A percentile compares a stretch with the other conserved stretches of the same genome.
Evolutionary conservation across 2,329 filamentous ascomycete genomes (phyloP).

Genomic region (Thyridium curvatum): DNA sequence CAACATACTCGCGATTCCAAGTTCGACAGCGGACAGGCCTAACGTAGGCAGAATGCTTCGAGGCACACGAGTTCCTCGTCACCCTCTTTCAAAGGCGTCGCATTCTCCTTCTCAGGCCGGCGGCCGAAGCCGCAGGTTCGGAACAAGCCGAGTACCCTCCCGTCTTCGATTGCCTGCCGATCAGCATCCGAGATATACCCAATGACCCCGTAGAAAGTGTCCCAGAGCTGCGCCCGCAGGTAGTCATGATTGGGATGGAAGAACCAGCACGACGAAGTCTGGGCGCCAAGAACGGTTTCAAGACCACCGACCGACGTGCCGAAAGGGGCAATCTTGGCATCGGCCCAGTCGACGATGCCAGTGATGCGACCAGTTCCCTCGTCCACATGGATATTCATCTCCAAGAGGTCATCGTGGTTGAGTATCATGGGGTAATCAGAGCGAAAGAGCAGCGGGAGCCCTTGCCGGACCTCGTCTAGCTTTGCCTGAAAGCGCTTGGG

Average conservation of each 20-base stretch:
- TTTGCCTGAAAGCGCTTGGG: slow-evolving; percentile 8
- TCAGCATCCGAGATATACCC: neutral
- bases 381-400: slow-evolving; percentile 14
- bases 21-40: too few species aligned
- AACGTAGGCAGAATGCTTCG: too few species aligned
- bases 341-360: slow-evolving; percentile 11
- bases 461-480: slow-evolving; percentile 5
- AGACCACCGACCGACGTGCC: slow-evolving; percentile 10
- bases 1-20: too few species aligned
- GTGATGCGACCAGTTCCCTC: slow-evolving; percentile 6
- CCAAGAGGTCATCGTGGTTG: slow-evolving; percentile 11
- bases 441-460: slow-evolving; percentile 7
- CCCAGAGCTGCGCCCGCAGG: neutral
- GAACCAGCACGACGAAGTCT: neutral
- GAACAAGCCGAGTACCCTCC: neutral
- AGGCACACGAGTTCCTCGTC: too few species aligned
- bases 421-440: slow-evolving; percentile 9
- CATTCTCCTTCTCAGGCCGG: too few species aligned
- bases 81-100: too few species aligned
- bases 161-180: neutral
- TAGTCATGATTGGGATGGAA: neutral
- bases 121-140: neutral
- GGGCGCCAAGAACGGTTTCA: slow-evolving; percentile 10
- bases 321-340: slow-evolving; percentile 9
- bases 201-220: neutral